These are phyloP conservation scores for Thalassia testudinum DNA, from an alignment of 116 monocot species.

Conservation along the genomic window DNA sequence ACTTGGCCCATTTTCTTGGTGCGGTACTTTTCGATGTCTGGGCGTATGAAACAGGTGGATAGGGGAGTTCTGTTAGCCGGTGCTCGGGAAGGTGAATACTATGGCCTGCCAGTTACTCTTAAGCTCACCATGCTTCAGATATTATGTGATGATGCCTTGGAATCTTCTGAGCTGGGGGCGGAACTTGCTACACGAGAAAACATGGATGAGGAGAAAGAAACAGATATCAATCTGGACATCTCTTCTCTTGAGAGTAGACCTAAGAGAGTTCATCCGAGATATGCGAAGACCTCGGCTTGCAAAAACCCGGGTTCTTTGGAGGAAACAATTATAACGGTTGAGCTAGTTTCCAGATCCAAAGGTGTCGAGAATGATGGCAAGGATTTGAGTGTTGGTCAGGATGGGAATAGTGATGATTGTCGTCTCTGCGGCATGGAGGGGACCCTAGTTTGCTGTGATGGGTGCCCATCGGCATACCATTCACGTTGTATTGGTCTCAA, in stretches of 20 bases:
- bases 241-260: constrained; percentile 12
- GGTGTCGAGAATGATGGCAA: constrained; percentile 1
- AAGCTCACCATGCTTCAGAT: constrained; percentile 60
- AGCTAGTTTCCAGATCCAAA: neutral
- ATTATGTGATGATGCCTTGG: constrained; percentile 49
- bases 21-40: constrained; percentile 43
- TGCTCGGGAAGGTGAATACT: constrained; percentile 34
- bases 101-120: constrained; percentile 28
- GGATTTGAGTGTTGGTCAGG: constrained; percentile 13
- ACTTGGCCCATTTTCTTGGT: constrained; percentile 78
- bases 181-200: constrained; percentile 45
- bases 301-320: constrained; percentile 13
- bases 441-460: constrained; percentile 78
- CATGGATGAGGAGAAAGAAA: constrained; percentile 37
- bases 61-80: constrained; percentile 10
- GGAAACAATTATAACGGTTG: constrained; percentile 8
- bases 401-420: constrained; percentile 87
- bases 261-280: constrained; percentile 24
- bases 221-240: constrained; percentile 2
- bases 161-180: constrained; percentile 41
- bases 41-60: constrained; percentile 16
- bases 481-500: constrained; percentile 78
- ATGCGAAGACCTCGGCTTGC: constrained; percentile 22
- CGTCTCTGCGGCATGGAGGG: constrained; percentile 90
- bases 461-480: constrained; percentile 89